These are phyloP conservation scores for Crithidia mellificae DNA, from an alignment of 208 protist genomes.

Conservation along the genomic window DNA sequence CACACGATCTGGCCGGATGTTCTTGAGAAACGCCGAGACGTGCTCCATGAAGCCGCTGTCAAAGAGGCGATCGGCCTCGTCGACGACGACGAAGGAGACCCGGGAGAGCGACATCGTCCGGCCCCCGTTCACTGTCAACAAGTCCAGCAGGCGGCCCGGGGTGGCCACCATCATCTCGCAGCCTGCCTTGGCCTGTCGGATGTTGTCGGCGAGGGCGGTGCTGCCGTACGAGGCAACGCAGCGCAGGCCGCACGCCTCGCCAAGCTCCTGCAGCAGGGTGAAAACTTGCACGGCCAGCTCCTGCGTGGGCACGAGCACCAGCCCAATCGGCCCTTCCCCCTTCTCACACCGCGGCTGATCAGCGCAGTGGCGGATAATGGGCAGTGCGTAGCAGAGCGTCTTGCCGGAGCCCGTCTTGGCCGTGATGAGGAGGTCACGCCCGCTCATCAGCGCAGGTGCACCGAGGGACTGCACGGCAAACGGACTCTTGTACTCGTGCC, in stretches of 20 bases:
- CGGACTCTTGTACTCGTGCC: slow-evolving; percentile 56
- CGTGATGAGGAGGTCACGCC: slow-evolving; percentile 88
- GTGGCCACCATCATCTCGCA: slow-evolving; percentile 86
- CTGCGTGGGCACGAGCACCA: slow-evolving; percentile 94
- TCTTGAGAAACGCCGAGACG: slow-evolving; percentile 87
- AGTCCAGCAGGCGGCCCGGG: slow-evolving; percentile 86
- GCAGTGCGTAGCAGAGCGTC: slow-evolving; percentile 92
- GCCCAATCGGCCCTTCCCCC: slow-evolving; percentile 87
- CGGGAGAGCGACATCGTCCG: slow-evolving; percentile 57
- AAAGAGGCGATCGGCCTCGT: slow-evolving; percentile 95
- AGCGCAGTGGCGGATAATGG: slow-evolving; percentile 89
- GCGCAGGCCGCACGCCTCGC: slow-evolving; percentile 46
- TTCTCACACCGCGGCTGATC: slow-evolving; percentile 73
- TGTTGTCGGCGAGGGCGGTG: slow-evolving; percentile 77
- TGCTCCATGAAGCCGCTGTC: slow-evolving; percentile 95
- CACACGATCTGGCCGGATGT: slow-evolving; percentile 89
- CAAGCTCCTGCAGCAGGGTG: slow-evolving; percentile 70
- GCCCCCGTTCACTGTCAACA: slow-evolving; percentile 86
- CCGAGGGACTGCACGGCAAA: slow-evolving; percentile 90
- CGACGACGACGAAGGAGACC: slow-evolving; percentile 89
- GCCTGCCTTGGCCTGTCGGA: slow-evolving; percentile 57
- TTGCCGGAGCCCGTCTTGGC: slow-evolving; percentile 96
- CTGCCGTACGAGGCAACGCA: slow-evolving; percentile 78
- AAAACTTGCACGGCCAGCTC: slow-evolving; percentile 93
- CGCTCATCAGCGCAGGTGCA: slow-evolving; percentile 82